phyloP scores from a whole-genome alignment of 2,329 filamentous ascomycete genomes.

The Colletotrichum chlorophyti region DNA sequence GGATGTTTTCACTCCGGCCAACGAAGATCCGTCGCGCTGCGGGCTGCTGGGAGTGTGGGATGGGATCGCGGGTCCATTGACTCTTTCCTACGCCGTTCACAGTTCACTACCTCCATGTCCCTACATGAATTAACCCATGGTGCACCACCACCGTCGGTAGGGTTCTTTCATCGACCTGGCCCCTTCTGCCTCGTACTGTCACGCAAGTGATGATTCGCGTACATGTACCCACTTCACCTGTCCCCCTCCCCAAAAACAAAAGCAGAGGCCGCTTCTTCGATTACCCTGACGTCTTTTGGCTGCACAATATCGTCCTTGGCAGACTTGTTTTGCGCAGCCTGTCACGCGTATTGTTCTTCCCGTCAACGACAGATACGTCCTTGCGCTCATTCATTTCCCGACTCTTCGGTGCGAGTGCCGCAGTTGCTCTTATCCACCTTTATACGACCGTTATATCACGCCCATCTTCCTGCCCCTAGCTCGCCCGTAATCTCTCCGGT shows the following conservation, averaged over 20 bases:
- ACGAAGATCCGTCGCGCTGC: conserved; percentile 18
- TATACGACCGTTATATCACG: conserved; percentile 16
- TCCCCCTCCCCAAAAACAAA: too few species aligned
- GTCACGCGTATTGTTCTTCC: background rate
- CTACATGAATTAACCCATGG: background rate
- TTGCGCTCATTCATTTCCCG: background rate
- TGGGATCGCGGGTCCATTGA: conserved; percentile 7
- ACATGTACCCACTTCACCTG: too few species aligned
- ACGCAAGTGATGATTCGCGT: too few species aligned
- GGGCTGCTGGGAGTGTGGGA: conserved; percentile 8
- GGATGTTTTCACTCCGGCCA: background rate
- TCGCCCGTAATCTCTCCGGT: background rate
- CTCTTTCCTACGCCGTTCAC: background rate
- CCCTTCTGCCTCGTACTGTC: too few species aligned
- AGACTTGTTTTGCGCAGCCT: conserved; percentile 14
- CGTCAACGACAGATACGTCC: conserved; percentile 9
- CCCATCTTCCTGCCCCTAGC: conserved; percentile 7
- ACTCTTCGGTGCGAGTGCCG: background rate
- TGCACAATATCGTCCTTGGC: conserved; percentile 5
- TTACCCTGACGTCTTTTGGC: background rate
- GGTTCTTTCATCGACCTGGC: too few species aligned
- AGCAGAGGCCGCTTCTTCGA: background rate
- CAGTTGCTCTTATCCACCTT: conserved; percentile 1
- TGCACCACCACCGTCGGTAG: background rate
- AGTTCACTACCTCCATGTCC: background rate